Conservation (phyloP, 805 yeast species). For the Torulaspora indica region DNA sequence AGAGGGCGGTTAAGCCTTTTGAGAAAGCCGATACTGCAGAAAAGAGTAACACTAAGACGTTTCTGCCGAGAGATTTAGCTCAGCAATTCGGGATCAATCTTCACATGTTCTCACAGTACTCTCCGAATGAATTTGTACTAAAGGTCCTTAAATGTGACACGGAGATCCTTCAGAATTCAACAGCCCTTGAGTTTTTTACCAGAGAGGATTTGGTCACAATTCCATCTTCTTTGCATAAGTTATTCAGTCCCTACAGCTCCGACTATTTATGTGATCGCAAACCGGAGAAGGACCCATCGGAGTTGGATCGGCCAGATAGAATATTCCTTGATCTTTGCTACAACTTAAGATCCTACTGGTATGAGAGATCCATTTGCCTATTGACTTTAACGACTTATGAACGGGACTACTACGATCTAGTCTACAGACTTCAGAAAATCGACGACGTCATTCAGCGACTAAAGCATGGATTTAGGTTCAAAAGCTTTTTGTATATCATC, state of each 20-base stretch:
- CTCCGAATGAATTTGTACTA: constrained; percentile 51
- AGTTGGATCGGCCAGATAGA: constrained; percentile 64
- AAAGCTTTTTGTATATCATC: constrained; percentile 58
- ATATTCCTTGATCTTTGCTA: constrained; percentile 63
- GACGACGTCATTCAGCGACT: constrained; percentile 57
- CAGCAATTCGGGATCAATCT: constrained; percentile 79
- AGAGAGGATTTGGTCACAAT: constrained; percentile 61
- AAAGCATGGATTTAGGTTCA: constrained; percentile 48
- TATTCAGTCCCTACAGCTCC: constrained; percentile 59
- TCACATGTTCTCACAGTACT: constrained; percentile 52
- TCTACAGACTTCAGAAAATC: constrained; percentile 48
- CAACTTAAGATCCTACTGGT: constrained; percentile 68
- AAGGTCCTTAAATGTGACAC: constrained; percentile 59
- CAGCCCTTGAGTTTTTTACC: constrained; percentile 64
- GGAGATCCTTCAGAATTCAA: constrained; percentile 47
- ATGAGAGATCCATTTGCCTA: constrained; percentile 61
- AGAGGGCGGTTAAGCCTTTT: constrained; percentile 35
- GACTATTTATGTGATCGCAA: constrained; percentile 39
- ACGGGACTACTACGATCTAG: constrained; percentile 61
- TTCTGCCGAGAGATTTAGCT: constrained; percentile 64
- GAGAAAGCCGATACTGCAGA: constrained; percentile 26
- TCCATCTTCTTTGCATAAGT: constrained; percentile 50
- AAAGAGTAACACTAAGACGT: constrained; percentile 44
- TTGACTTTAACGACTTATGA: constrained; percentile 52
- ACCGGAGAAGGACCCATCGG: constrained; percentile 42